These are phyloP conservation scores for Penicillium expansum DNA, from an alignment of 2,329 filamentous ascomycete species.

Conservation along the genomic window DNA sequence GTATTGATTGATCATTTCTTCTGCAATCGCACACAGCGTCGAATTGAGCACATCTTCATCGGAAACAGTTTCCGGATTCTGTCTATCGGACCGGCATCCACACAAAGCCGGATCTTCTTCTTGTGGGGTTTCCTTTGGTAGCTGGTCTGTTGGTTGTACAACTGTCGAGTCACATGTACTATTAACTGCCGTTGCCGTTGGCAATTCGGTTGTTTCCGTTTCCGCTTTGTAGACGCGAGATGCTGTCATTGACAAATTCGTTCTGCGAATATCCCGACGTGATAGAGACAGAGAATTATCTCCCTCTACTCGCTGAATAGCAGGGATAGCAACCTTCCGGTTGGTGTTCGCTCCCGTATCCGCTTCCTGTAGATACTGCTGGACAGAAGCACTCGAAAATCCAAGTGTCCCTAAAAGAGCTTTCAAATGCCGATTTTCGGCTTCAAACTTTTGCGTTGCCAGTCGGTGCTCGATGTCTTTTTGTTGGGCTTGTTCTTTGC, in stretches of 20 bases:
- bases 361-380: constrained; percentile 27
- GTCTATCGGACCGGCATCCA: constrained; percentile 22
- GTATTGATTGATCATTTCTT: constrained; percentile 39
- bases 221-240: background rate
- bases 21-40: constrained; percentile 40
- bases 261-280: background rate
- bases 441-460: constrained; percentile 33
- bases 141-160: background rate
- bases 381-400: constrained; percentile 22
- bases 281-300: background rate
- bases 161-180: background rate
- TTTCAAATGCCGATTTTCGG: constrained; percentile 34
- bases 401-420: constrained; percentile 28
- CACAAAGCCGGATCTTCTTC: constrained; percentile 20
- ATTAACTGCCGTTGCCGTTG: background rate
- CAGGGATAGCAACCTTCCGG: constrained; percentile 38
- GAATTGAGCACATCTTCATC: constrained; percentile 33
- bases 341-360: constrained; percentile 18
- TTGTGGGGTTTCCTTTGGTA: background rate
- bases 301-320: constrained; percentile 19
- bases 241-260: background rate
- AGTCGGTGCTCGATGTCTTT: constrained; percentile 37
- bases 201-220: background rate
- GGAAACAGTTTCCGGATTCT: constrained; percentile 11
- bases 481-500: constrained; percentile 29